Conservation (phyloP, 1,284 basidiomycete species). For the Moesziomyces globuligerus region DNA sequence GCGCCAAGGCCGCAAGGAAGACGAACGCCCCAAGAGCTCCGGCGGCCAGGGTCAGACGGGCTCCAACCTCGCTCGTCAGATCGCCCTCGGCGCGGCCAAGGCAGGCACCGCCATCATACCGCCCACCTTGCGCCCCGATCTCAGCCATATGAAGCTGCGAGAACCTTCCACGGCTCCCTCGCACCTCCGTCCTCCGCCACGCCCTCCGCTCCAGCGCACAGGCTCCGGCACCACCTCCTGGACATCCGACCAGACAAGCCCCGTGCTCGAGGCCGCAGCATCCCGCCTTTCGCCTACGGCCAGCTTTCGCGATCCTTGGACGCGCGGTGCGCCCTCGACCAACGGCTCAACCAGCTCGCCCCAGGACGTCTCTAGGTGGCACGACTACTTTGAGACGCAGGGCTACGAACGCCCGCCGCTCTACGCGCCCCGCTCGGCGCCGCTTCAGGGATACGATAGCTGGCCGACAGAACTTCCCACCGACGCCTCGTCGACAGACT, state of each 20-base stretch:
- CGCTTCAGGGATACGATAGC: conserved; percentile 30
- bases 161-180: conserved; percentile 1
- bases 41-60: conserved; percentile 9
- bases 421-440: conserved; percentile 45
- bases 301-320: conserved; percentile 1
- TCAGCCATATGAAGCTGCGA: conserved; percentile 21
- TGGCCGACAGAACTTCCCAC: conserved; percentile 29
- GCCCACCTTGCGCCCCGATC: conserved; percentile 44
- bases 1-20: conserved; percentile 9
- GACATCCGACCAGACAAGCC: conserved; percentile 16
- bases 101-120: conserved; percentile 59
- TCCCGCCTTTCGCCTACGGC: conserved; percentile 17
- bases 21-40: conserved; percentile 22
- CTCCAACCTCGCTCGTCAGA: conserved; percentile 49
- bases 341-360: conserved; percentile 8
- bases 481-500: background rate
- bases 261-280: conserved; percentile 6
- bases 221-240: conserved; percentile 41
- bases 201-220: conserved; percentile 29
- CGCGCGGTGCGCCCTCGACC: background rate
- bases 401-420: conserved; percentile 40
- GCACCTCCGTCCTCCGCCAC: conserved; percentile 8
- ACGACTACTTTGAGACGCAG: conserved; percentile 33
- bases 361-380: conserved; percentile 36
- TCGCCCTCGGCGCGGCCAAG: conserved; percentile 53